A percentile compares a stretch with the other conserved stretches of the same genome.
Conservation (phyloP, 192 early-diverging fungal genomes). For the Jimgerdemannia flammicorona region DNA sequence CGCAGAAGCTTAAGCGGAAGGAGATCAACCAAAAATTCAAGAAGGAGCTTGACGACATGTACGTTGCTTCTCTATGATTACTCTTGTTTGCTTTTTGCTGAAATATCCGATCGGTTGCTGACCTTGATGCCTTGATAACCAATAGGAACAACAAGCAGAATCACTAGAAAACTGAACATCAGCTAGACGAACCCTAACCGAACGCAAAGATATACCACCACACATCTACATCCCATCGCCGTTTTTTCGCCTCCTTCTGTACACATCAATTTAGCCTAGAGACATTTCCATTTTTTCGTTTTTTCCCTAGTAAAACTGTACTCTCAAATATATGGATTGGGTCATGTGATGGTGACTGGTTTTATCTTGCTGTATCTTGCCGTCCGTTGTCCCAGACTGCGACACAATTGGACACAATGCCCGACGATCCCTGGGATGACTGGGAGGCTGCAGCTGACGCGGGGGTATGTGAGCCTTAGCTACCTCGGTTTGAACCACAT, state of each 20-base stretch:
- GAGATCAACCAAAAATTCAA: constrained; percentile 69
- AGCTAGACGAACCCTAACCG: not conserved
- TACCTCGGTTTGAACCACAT: too few relatives aligned
- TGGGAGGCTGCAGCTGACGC: not conserved
- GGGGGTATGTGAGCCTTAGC: not conserved
- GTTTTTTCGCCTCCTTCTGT: not conserved
- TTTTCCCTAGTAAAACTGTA: too few relatives aligned
- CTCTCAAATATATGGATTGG: too few relatives aligned
- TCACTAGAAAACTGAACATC: not conserved
- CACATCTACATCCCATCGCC: not conserved
- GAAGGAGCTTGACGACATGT: constrained; percentile 52
- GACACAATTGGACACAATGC: not conserved
- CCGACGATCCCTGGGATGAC: not conserved
- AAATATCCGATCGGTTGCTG: too few relatives aligned
- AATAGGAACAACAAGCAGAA: not conserved
- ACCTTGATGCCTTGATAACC: not conserved
- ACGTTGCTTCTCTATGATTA: constrained; percentile 8
- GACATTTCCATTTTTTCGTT: not conserved
- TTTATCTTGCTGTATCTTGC: too few relatives aligned
- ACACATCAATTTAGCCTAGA: not conserved
- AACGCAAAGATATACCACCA: not conserved
- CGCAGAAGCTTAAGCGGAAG: constrained; percentile 87
- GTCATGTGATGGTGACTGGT: too few relatives aligned
- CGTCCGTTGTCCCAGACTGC: too few relatives aligned
- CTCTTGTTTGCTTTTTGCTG: not conserved